Base-by-base conservation (phyloP, 2,329 filamentous ascomycete species). In the Pseudopithomyces chartarum region DNA sequence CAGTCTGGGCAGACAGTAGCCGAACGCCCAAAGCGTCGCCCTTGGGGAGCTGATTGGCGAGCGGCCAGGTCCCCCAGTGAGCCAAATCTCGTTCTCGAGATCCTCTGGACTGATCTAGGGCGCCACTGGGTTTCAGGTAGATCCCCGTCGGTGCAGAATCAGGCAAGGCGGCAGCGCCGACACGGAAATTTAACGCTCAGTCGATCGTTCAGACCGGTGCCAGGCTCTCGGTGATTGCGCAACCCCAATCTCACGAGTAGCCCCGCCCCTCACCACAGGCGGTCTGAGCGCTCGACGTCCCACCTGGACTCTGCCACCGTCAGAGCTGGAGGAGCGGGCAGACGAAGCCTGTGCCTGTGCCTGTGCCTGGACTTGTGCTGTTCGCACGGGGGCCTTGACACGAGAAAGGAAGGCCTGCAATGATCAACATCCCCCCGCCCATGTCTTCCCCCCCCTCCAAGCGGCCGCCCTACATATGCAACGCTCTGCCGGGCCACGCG, bases 161-260 rank as follows among this genome's bases (percentile, higher is more conserved):
- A 63, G 68, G 71, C 62, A 73, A 69, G 62, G 67, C 55, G 58
- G 56, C 60, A 58, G 66, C 62, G 66, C 69, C 52, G 60, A 63
- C 65, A 61, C 67, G 68, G 67, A 72, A 73, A 71, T 73, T 71
- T 69, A 69, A 62, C 64, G 59, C 64, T 63, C 61, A 70, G 66
- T 62, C 62, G 65, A 71, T 73, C 64, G 62, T 65, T 66, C 60
- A 62, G 62, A 66, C 62, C 62, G 59, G 68, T 65, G 68, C 73
- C 72, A 73, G 73, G 68, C 64, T 65, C 67, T 70, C 71, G 73
- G 73, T 70, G 69, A 74, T 75, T 75, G 71, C 70, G 70, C 70
- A 75, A 74, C 68, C 68, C 67, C 61, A 56, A 49, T 56, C 52
- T 57, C 39, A 46, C 56, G 43, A 62, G 58, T 61, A 58, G 60